These are phyloP conservation scores for Artomyces pyxidatus DNA, from an alignment of 768 basidiomycete species.

Conservation along the genomic window DNA sequence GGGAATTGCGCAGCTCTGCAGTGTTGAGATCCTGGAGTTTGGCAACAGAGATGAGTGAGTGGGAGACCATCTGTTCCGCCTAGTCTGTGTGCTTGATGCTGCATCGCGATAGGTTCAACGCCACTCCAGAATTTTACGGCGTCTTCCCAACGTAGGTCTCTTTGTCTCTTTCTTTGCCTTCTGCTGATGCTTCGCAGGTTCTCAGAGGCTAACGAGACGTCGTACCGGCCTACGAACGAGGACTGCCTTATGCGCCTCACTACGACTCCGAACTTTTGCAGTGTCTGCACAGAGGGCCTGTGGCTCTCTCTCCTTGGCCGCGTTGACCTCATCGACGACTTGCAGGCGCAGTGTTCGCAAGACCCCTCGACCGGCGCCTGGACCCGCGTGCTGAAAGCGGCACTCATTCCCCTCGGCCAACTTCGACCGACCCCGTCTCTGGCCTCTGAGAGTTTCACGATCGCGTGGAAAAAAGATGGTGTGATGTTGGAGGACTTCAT, in stretches of 20 bases:
- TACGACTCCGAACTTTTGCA: constrained; percentile 65
- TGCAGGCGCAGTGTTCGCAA: neutral
- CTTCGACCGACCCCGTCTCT: constrained; percentile 29
- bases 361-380: constrained; percentile 12
- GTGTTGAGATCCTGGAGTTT: constrained; percentile 65
- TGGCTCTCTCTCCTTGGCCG: constrained; percentile 58
- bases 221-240: constrained; percentile 77
- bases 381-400: constrained; percentile 33
- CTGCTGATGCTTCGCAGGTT: constrained; percentile 32
- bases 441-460: constrained; percentile 42
- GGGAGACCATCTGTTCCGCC: constrained; percentile 18
- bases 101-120: constrained; percentile 42
- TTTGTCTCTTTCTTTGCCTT: neutral
- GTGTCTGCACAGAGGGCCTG: constrained; percentile 63
- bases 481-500: constrained; percentile 33
- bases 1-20: constrained; percentile 67
- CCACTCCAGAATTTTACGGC: constrained; percentile 49
- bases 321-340: constrained; percentile 52
- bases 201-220: constrained; percentile 53
- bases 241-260: constrained; percentile 78
- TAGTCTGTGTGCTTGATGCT: neutral
- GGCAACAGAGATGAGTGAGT: constrained; percentile 50
- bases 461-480: constrained; percentile 49
- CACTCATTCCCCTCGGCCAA: constrained; percentile 56
- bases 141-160: constrained; percentile 63